Conservation (phyloP, 108 stramenopile genomes). For the Nitzschia putrida region DNA sequence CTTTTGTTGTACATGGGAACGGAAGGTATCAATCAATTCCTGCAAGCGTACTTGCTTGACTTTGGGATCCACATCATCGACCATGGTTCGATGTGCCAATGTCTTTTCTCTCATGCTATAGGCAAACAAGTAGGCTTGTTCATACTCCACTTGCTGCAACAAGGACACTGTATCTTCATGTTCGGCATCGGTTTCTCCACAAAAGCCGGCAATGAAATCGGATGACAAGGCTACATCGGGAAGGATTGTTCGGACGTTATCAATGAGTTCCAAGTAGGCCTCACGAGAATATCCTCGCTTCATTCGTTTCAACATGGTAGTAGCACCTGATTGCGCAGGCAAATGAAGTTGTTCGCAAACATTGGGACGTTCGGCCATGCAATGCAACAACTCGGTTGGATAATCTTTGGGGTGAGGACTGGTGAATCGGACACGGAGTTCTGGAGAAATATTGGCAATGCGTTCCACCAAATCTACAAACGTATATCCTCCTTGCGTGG, state of each 20-base stretch:
- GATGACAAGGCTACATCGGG: slow-evolving; percentile 91
- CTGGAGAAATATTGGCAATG: slow-evolving; percentile 83
- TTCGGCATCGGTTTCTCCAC: slow-evolving; percentile 96
- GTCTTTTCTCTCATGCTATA: slow-evolving; percentile 95
- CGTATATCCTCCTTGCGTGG: slow-evolving; percentile 78
- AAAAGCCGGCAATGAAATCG: slow-evolving; percentile 98
- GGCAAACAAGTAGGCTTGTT: slow-evolving; percentile 97
- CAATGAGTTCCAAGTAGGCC: slow-evolving; percentile 89
- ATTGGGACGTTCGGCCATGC: slow-evolving; percentile 92
- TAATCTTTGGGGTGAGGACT: slow-evolving; percentile 99
- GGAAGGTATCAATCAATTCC: slow-evolving; percentile 80
- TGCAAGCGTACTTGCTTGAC: slow-evolving; percentile 86
- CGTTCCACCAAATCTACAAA: slow-evolving; percentile 94
- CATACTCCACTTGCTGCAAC: slow-evolving; percentile 86
- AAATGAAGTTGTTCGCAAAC: slow-evolving; percentile 93
- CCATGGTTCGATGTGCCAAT: slow-evolving; percentile 88
- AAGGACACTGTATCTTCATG: slow-evolving; percentile 89
- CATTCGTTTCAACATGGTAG: slow-evolving; percentile 90
- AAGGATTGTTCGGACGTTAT: slow-evolving; percentile 65
- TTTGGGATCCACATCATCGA: slow-evolving; percentile 93
- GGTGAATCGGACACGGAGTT: slow-evolving; percentile 95
- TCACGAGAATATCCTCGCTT: slow-evolving; percentile 94
- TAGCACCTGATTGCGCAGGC: slow-evolving; percentile 94
- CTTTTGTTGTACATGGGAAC: slow-evolving; percentile 62
- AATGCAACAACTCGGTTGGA: slow-evolving; percentile 78